These are phyloP conservation scores for Daldinia sp. DNA, from an alignment of 2,329 filamentous ascomycete species.

Conservation along the genomic window DNA sequence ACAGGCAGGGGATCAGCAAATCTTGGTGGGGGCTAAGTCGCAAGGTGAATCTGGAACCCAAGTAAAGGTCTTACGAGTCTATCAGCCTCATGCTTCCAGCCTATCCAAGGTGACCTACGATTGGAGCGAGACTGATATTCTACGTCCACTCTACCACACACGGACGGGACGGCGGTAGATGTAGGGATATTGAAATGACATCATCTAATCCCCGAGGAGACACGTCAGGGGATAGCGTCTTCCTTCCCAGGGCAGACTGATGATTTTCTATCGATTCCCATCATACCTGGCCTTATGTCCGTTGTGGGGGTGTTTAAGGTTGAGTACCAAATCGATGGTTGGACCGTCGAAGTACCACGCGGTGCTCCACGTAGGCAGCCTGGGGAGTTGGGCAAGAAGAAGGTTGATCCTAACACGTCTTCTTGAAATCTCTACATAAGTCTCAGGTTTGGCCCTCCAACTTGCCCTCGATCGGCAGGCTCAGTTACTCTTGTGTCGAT, in stretches of 20 bases:
- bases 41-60: constrained; percentile 35
- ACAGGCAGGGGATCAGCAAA: constrained; percentile 43
- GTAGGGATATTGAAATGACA: constrained; percentile 29
- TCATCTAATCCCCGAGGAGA: constrained; percentile 33
- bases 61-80: constrained; percentile 18
- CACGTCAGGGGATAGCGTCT: constrained; percentile 22
- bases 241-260: constrained; percentile 8
- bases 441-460: constrained; percentile 20
- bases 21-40: constrained; percentile 27
- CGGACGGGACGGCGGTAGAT: constrained; percentile 8
- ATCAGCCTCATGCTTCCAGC: constrained; percentile 33
- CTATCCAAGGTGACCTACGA: constrained; percentile 6
- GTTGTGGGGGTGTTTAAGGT: constrained; percentile 27
- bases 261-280: neutral
- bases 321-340: constrained; percentile 9
- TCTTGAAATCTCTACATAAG: constrained; percentile 37
- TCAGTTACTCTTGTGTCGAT: constrained; percentile 24
- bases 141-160: constrained; percentile 10
- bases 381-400: constrained; percentile 1
- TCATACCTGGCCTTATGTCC: constrained; percentile 6
- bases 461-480: constrained; percentile 29
- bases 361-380: constrained; percentile 4
- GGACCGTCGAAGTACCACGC: constrained; percentile 2
- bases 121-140: constrained; percentile 24
- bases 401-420: neutral